A percentile compares a stretch with the other conserved stretches of the same genome.
phyloP scores from a whole-genome alignment of 305 asterid species.

The Fraxinus ornus region DNA sequence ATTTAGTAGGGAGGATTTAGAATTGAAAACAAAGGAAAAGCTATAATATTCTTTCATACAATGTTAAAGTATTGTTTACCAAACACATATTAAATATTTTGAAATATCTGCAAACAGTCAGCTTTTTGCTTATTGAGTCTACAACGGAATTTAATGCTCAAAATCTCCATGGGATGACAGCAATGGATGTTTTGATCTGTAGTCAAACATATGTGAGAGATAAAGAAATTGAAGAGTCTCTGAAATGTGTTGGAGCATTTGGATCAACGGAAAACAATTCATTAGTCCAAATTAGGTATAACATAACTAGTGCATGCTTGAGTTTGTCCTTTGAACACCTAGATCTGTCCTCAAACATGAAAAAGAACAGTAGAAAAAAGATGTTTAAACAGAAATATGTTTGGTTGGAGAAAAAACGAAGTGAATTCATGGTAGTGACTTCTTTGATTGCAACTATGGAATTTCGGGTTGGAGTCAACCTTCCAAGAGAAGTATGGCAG shows the following conservation, averaged over 20 bases:
- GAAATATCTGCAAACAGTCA: neutral
- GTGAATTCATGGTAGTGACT: constrained; percentile 32
- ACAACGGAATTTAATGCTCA: constrained; percentile 15
- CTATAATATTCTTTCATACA: neutral
- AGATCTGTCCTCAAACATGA: neutral
- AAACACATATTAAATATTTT: neutral
- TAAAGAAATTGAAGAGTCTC: constrained; percentile 5
- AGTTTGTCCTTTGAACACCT: neutral
- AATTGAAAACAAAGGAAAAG: too few species aligned
- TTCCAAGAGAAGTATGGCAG: constrained; percentile 27
- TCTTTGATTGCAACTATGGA: constrained; percentile 28
- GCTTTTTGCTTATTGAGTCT: neutral
- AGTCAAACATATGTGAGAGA: constrained; percentile 23
- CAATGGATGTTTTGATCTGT: constrained; percentile 12
- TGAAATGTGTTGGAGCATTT: neutral
- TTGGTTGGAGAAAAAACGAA: constrained; percentile 21
- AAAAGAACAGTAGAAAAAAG: neutral
- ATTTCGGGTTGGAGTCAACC: constrained; percentile 29
- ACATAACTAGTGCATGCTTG: neutral
- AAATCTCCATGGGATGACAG: constrained; percentile 17
- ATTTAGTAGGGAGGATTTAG: too few species aligned
- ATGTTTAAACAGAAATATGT: neutral
- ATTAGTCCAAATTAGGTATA: neutral
- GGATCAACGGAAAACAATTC: neutral
- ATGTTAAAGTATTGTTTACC: neutral